phyloP scores from a whole-genome alignment of 164 flowering plant genomes.

The Malania oleifera region DNA sequence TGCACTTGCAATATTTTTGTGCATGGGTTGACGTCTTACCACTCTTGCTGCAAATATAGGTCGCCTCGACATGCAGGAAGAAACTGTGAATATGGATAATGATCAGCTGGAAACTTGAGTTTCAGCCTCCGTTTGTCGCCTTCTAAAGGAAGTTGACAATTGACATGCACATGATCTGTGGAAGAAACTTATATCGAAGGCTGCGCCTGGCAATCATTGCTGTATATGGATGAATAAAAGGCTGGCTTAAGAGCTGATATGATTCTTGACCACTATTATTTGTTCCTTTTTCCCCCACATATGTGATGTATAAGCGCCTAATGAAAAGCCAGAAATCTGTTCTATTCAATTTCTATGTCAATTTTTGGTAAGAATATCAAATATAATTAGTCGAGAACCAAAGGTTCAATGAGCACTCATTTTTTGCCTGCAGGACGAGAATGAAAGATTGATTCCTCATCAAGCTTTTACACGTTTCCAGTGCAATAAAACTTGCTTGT shows the following conservation, averaged over 20 bases:
- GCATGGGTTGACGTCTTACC: no score
- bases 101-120: slow-evolving; percentile 22
- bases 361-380: no score
- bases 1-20: no score
- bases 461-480: no score
- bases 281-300: not conserved
- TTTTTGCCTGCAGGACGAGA: no score
- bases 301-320: not conserved
- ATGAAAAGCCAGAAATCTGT: not conserved
- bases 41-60: slow-evolving; percentile 33
- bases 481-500: no score
- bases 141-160: no score
- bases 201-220: slow-evolving; percentile 6
- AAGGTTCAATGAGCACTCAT: no score
- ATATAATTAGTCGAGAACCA: no score
- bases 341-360: not conserved
- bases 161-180: slow-evolving; percentile 5
- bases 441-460: no score
- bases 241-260: slow-evolving; percentile 9
- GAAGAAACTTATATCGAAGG: not conserved
- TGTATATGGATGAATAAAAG: slow-evolving; percentile 13
- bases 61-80: slow-evolving; percentile 44
- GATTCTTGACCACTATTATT: slow-evolving; percentile 10
- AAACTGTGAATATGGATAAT: slow-evolving; percentile 26
- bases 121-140: not conserved